Percentiles rank a stretch among this genome's conserved stretches.
Evolutionary conservation across 345 rosid species (phyloP).

Genomic region (Moricandia moricandioides): DNA sequence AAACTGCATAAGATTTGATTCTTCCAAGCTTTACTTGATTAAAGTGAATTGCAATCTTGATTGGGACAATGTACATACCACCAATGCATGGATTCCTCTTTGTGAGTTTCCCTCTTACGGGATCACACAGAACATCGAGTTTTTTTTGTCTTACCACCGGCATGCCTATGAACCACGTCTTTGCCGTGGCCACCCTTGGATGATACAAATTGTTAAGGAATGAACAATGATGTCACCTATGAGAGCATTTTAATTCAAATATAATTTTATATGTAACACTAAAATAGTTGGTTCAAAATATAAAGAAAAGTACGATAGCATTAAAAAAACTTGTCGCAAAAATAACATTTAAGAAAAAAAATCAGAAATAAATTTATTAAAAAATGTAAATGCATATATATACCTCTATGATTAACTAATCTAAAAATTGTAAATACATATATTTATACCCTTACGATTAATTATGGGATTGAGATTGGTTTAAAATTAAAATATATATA

Average conservation of each 20-base stretch:
- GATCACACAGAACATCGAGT: conserved; percentile 83
- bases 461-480: too few relatives aligned
- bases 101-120: conserved; percentile 81
- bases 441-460: too few relatives aligned
- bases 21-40: conserved; percentile 26
- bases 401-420: too few relatives aligned
- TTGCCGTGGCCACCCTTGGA: not conserved
- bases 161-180: not conserved
- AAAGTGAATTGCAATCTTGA: conserved; percentile 15
- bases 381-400: too few relatives aligned
- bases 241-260: not conserved
- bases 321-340: too few relatives aligned
- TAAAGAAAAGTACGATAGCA: too few relatives aligned
- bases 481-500: too few relatives aligned
- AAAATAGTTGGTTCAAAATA: too few relatives aligned
- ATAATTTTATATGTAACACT: too few relatives aligned
- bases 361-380: too few relatives aligned
- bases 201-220: not conserved
- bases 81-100: conserved; percentile 43
- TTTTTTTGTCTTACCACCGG: conserved; percentile 39
- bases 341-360: too few relatives aligned
- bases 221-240: not conserved
- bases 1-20: not conserved
- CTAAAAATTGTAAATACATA: too few relatives aligned
- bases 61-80: conserved; percentile 26